phyloP scores from a whole-genome alignment of 2,329 filamentous ascomycete species.

The Cercospora nicotianae region DNA sequence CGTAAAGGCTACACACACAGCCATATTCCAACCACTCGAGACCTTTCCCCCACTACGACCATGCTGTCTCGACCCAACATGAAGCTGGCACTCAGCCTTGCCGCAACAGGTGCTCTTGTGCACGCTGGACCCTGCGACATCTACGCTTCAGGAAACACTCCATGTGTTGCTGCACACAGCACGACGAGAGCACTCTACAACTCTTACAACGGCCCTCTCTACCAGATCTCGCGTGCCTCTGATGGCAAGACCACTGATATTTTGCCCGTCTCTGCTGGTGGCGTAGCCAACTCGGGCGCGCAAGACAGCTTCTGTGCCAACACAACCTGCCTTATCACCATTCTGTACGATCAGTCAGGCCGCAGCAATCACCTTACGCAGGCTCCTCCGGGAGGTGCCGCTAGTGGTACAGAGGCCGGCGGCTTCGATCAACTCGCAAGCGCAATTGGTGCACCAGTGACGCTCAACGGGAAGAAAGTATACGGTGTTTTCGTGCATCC shows the following conservation, averaged over 20 bases:
- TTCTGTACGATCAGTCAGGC: constrained; percentile 66
- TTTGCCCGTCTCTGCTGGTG: constrained; percentile 56
- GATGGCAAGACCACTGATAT: constrained; percentile 53
- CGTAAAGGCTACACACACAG: not conserved
- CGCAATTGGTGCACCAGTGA: constrained; percentile 62
- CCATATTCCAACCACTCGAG: not conserved
- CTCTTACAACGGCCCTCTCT: constrained; percentile 55
- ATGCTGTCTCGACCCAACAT: constrained; percentile 21
- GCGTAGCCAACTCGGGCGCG: constrained; percentile 60
- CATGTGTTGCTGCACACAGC: constrained; percentile 65
- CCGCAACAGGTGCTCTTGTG: constrained; percentile 18
- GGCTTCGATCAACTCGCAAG: constrained; percentile 62
- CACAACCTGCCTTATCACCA: constrained; percentile 63
- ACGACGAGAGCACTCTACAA: constrained; percentile 64
- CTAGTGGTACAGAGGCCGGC: constrained; percentile 55
- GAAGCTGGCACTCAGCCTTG: constrained; percentile 20
- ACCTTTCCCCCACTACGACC: not conserved
- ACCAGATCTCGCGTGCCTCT: constrained; percentile 61
- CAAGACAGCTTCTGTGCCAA: constrained; percentile 61
- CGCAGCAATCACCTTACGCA: constrained; percentile 62
- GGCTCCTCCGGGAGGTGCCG: constrained; percentile 57
- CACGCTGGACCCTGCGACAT: constrained; percentile 62
- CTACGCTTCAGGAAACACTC: constrained; percentile 58
- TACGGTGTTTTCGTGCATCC: constrained; percentile 65
- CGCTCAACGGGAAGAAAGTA: constrained; percentile 57